These are phyloP conservation scores for Chrysoporthe cubensis DNA, from an alignment of 2,329 filamentous ascomycete species.

Conservation along the genomic window DNA sequence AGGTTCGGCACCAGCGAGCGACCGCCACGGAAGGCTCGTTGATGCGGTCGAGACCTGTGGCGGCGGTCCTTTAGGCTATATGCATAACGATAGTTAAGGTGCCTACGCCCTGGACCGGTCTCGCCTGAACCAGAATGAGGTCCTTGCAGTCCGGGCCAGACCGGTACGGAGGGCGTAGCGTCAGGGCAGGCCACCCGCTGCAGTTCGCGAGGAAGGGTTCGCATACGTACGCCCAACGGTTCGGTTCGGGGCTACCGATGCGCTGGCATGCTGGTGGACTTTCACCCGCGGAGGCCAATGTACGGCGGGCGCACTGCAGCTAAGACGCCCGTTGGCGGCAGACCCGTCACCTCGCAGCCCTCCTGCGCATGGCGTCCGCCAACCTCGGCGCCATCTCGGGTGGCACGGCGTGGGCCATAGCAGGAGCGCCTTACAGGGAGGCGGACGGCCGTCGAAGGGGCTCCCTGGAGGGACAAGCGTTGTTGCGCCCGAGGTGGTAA, in stretches of 20 bases:
- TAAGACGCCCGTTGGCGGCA: slow-evolving; percentile 14
- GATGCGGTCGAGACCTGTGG: background rate
- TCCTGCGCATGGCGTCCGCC: background rate
- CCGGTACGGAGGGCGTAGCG: background rate
- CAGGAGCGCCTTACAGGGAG: background rate
- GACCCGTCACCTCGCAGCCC: background rate
- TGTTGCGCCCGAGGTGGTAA: background rate
- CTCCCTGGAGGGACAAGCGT: background rate
- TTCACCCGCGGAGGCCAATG: background rate
- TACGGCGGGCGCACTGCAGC: background rate
- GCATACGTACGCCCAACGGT: background rate
- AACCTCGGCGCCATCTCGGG: background rate
- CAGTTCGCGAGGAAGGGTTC: slow-evolving; percentile 2
- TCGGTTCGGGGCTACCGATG: background rate
- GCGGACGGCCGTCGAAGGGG: background rate
- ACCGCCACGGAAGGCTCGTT: background rate
- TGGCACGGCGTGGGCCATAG: background rate
- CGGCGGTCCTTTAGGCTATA: slow-evolving; percentile 9
- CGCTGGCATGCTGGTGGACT: background rate
- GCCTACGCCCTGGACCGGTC: slow-evolving; percentile 4
- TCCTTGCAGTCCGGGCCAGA: background rate
- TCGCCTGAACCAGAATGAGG: background rate
- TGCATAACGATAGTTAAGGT: slow-evolving; percentile 1
- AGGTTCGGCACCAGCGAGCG: background rate
- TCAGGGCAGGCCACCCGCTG: background rate